Base-by-base conservation (phyloP, 352 stramenopile species). In the Phytopythium litorale region DNA sequence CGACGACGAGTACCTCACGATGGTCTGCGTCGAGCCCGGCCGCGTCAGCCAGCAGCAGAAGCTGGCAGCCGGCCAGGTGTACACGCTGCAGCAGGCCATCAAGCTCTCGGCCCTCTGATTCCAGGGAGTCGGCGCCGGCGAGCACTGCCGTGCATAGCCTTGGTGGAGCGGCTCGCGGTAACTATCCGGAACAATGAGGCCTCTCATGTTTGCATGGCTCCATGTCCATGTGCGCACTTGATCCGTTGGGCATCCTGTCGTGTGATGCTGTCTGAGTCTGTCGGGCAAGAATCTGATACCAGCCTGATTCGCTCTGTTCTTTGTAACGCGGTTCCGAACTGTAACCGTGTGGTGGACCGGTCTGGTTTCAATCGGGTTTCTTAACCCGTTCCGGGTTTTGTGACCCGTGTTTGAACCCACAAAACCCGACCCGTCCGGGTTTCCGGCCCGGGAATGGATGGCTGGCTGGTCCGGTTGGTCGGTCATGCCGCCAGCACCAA, bases 11-110 rank as follows among this genome's bases (percentile, higher is more conserved):
- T 98, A 98, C 68, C 60, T 89, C 50, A 79, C 87, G 35, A 98
- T 99, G 94, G 82, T 98, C 64, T 99, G 96, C 69, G 86, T 98
- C 46, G 96, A 99, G 72, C 96, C 96, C 13, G 96, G 96, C 21
- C 75, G 86, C 45, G 87, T 95, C 25, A 93, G 79, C 53, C 65
- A 84, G 62, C 68, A 76, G 60, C 84, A 91, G 66, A 78, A 72
- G 57, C 81, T 93, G 32, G 72, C 68, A 16, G 68, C 70, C 0
- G 76, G 78, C 51, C 72, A 79, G 40, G 75, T 79, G 3, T 92
- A 79, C 67, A 88, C 73, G 62, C 72, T 92, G 37, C 81, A 89
- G 58, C 83, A 92, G 61, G 67, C 65, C 35, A 87, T 92, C 55
- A 78, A 79, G 59, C 65, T 86, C 42, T 86, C 79, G 30, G 68